These are phyloP conservation scores for Botrytis paeoniae DNA, from an alignment of 2,329 filamentous ascomycete species.

Conservation along the genomic window DNA sequence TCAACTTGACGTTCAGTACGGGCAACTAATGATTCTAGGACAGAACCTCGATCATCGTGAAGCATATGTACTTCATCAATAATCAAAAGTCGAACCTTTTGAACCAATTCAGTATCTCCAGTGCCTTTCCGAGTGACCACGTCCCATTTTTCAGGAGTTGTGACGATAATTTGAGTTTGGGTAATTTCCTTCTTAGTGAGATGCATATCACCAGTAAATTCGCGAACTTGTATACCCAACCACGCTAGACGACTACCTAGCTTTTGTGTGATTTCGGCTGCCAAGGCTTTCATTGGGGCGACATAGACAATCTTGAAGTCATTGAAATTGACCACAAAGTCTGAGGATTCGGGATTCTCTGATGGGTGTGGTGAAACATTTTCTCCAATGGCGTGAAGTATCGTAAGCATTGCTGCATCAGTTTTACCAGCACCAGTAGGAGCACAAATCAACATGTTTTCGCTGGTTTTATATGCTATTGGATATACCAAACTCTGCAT, in stretches of 20 bases:
- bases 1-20: conserved; percentile 95
- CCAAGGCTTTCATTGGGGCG: conserved; percentile 97
- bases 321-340: conserved; percentile 78
- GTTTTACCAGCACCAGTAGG: conserved; percentile 99
- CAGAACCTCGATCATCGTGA: conserved; percentile 93
- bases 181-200: conserved; percentile 95
- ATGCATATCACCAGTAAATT: conserved; percentile 98
- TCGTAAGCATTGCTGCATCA: conserved; percentile 94
- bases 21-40: conserved; percentile 92
- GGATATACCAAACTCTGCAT: conserved; percentile 98
- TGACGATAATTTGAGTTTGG: conserved; percentile 96
- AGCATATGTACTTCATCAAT: conserved; percentile 99
- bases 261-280: conserved; percentile 94
- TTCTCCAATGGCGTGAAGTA: conserved; percentile 85
- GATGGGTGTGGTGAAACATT: conserved; percentile 78
- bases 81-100: conserved; percentile 92
- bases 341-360: conserved; percentile 67
- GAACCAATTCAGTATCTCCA: conserved; percentile 93
- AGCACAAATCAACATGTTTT: conserved; percentile 98
- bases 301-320: conserved; percentile 99
- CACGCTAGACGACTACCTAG: conserved; percentile 87
- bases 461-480: conserved; percentile 90
- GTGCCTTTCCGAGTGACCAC: conserved; percentile 96
- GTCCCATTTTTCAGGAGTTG: conserved; percentile 99
- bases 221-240: conserved; percentile 87